phyloP scores from a whole-genome alignment of 1,284 basidiomycete genomes.

The Termitomyces sp. region DNA sequence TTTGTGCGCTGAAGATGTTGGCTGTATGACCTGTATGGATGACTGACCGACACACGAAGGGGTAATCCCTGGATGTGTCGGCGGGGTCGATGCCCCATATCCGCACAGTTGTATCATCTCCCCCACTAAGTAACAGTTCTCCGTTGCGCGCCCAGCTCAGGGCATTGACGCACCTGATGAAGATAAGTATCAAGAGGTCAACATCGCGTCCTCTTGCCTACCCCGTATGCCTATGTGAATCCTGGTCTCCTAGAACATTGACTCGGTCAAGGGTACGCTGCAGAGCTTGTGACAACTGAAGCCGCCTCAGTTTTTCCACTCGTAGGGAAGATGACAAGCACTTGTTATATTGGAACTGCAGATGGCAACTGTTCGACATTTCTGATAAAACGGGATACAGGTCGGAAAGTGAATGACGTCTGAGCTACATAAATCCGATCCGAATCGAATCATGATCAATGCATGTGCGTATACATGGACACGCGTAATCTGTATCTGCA shows the following conservation, averaged over 20 bases:
- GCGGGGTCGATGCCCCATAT: conserved; percentile 27
- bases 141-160: conserved; percentile 80
- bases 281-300: conserved; percentile 20
- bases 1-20: conserved; percentile 87
- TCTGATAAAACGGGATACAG: not conserved
- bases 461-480: not conserved
- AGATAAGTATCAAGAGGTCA: conserved; percentile 1
- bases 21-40: conserved; percentile 77
- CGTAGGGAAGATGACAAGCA: conserved; percentile 14
- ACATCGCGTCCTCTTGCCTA: conserved; percentile 25
- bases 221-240: conserved; percentile 58
- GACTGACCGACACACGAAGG: conserved; percentile 56
- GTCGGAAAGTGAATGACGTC: not conserved
- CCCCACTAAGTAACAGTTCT: conserved; percentile 68
- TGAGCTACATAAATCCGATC: not conserved
- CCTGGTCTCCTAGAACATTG: conserved; percentile 57
- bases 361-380: conserved; percentile 1
- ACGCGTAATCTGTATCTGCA: not conserved
- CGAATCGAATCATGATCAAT: not conserved
- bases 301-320: conserved; percentile 20
- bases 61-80: conserved; percentile 60
- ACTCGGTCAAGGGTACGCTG: conserved; percentile 33
- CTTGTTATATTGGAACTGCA: conserved; percentile 2
- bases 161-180: conserved; percentile 75
- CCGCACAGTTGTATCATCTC: conserved; percentile 78